Conservation (phyloP, 352 stramenopile genomes). For the Thalassiosira sp. region DNA sequence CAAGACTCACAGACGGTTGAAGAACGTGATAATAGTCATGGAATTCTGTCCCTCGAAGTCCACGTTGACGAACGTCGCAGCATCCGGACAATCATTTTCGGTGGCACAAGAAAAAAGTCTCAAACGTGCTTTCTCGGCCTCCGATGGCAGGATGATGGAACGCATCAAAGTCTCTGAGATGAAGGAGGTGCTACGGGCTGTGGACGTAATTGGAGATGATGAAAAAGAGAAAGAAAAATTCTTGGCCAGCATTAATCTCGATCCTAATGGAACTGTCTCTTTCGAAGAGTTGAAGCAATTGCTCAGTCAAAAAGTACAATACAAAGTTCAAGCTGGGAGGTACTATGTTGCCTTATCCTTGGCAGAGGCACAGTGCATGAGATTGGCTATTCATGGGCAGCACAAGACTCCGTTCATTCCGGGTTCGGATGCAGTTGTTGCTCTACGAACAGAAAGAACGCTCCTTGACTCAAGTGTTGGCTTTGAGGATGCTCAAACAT, state of each 20-base stretch:
- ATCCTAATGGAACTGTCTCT: slow-evolving; percentile 73
- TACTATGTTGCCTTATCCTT: slow-evolving; percentile 95
- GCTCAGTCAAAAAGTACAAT: slow-evolving; percentile 82
- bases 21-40: slow-evolving; percentile 92
- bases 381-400: slow-evolving; percentile 92
- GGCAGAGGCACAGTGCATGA: slow-evolving; percentile 95
- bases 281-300: slow-evolving; percentile 85
- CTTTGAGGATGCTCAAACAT: slow-evolving; percentile 81
- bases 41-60: slow-evolving; percentile 86
- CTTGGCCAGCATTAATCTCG: slow-evolving; percentile 79
- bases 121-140: slow-evolving; percentile 84
- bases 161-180: slow-evolving; percentile 85
- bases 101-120: slow-evolving; percentile 85
- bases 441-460: slow-evolving; percentile 82
- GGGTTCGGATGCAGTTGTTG: slow-evolving; percentile 79
- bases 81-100: slow-evolving; percentile 80
- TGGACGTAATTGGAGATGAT: slow-evolving; percentile 87
- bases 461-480: slow-evolving; percentile 84
- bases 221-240: slow-evolving; percentile 85
- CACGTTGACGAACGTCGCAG: slow-evolving; percentile 71
- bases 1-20: slow-evolving; percentile 88
- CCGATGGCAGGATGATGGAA: slow-evolving; percentile 82
- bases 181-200: slow-evolving; percentile 82
- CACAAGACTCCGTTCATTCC: slow-evolving; percentile 74
- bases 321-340: slow-evolving; percentile 85